Base-by-base conservation (phyloP, 306 rosid genomes). In the Vicia villosa region DNA sequence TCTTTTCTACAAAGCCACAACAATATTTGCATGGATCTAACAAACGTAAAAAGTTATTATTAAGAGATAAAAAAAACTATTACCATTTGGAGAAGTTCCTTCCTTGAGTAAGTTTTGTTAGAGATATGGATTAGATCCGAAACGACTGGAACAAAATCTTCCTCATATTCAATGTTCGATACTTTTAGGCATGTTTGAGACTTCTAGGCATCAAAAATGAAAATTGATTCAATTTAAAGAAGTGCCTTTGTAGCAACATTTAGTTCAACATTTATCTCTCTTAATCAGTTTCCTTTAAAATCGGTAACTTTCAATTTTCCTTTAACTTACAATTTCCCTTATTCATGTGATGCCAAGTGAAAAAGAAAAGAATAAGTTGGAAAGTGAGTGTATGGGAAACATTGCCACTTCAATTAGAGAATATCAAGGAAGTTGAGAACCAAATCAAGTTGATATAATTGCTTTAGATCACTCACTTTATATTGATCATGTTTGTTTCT, bases 51-150 rank as follows among this genome's bases (percentile, higher is more conserved):
- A 28, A 58, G n/a, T 45, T 24, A 51, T 45, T 43, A 51, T 40
- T 11, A 3, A 14, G 15, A 28, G 37, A 14, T 3, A 10, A 20
- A 5, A 36, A n/a, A 24, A 9, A 36, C 76, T 24, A 34, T 41
- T 86, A 94, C 98, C 99, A 89, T 87, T 58, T 87, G 95, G 32
- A 94, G 86, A 70, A 94, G 83, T 64, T 94, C 91, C 46, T 79
- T 70, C 74, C 91, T 83, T 46, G 97, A 66, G 82, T 94, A 94
- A 68, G 97, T 97, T 74, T 82, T 89, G 69, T 94, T 97, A 5
- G 97, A 89, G 64, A 94, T 87, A 12, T 89, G 89, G 51, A 94
- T 86, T 56, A 94, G 74, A 84, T 94, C 99, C 14, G 82, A 85
- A 0, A 94, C 92, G 7, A 87, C 74, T 30, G 97, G 96, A 11